Percentiles rank a stretch among this genome's conserved stretches.
These are phyloP conservation scores for Shiraia bambusicola DNA, from an alignment of 2,329 filamentous ascomycete genomes.

Conservation along the genomic window DNA sequence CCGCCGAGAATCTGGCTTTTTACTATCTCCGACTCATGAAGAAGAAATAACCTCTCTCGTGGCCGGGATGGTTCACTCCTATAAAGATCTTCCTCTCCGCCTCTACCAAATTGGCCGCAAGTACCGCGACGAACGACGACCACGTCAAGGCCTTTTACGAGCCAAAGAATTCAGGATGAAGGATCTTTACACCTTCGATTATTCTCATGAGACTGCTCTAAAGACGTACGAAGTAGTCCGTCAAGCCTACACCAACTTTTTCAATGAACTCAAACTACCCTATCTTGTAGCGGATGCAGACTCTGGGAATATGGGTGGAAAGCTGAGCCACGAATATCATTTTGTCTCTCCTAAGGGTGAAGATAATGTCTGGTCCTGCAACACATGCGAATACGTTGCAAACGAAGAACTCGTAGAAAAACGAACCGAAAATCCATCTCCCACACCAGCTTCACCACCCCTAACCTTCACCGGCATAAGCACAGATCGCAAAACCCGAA, in stretches of 20 bases:
- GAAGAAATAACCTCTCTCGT: slow-evolving; percentile 91
- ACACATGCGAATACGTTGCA: slow-evolving; percentile 70
- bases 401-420: slow-evolving; percentile 82
- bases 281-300: slow-evolving; percentile 85
- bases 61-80: slow-evolving; percentile 70
- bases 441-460: slow-evolving; percentile 5
- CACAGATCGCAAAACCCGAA: slow-evolving; percentile 65
- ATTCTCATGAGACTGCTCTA: slow-evolving; percentile 66
- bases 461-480: slow-evolving; percentile 65
- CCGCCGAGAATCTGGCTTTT: slow-evolving; percentile 70
- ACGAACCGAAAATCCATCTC: slow-evolving; percentile 12
- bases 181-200: slow-evolving; percentile 94
- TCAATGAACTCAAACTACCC: slow-evolving; percentile 79
- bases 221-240: slow-evolving; percentile 77
- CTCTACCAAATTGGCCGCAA: slow-evolving; percentile 93
- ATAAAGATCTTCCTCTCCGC: slow-evolving; percentile 81
- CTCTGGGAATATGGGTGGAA: slow-evolving; percentile 94
- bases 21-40: slow-evolving; percentile 91
- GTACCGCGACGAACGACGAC: slow-evolving; percentile 89
- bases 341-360: slow-evolving; percentile 78
- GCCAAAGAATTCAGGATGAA: slow-evolving; percentile 97
- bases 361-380: slow-evolving; percentile 78
- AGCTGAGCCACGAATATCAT: slow-evolving; percentile 92
- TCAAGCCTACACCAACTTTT: slow-evolving; percentile 71
- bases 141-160: slow-evolving; percentile 82